phyloP scores from a whole-genome alignment of 2,329 filamentous ascomycete species.

The Elsinoe arachidis region DNA sequence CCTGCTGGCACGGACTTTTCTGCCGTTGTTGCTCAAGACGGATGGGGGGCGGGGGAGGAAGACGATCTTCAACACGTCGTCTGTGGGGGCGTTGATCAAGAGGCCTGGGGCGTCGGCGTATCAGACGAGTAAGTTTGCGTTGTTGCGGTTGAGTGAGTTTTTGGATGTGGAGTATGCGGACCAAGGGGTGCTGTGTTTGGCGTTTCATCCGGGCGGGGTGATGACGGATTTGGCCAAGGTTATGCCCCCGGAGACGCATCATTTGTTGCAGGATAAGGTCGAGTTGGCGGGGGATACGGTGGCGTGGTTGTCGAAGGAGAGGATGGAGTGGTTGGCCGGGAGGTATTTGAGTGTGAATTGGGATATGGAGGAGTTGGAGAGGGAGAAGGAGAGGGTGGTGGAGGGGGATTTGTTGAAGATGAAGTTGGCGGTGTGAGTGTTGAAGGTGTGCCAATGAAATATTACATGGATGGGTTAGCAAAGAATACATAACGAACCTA shows the following conservation, averaged over 20 bases:
- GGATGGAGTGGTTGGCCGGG: constrained; percentile 32
- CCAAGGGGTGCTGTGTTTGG: constrained; percentile 35
- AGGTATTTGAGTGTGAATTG: constrained; percentile 31
- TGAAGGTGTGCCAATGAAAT: not conserved
- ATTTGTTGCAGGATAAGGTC: constrained; percentile 23
- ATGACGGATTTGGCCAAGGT: constrained; percentile 35
- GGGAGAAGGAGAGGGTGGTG: constrained; percentile 29
- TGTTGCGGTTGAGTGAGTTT: constrained; percentile 39
- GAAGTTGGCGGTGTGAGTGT: constrained; percentile 14
- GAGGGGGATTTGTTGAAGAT: constrained; percentile 30
- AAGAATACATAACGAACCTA: too few species aligned
- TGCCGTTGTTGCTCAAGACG: constrained; percentile 37
- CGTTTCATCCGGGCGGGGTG: constrained; percentile 40
- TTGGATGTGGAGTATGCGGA: constrained; percentile 36
- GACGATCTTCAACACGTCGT: constrained; percentile 36
- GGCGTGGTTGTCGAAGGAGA: constrained; percentile 26
- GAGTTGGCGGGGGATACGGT: constrained; percentile 26
- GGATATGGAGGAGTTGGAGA: constrained; percentile 32
- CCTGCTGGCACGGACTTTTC: constrained; percentile 33
- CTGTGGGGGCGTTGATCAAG: constrained; percentile 31
- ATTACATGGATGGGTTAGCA: not conserved
- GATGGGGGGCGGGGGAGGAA: constrained; percentile 27
- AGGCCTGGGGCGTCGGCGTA: constrained; percentile 36
- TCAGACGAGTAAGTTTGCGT: constrained; percentile 39
- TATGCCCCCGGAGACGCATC: constrained; percentile 26